These are phyloP conservation scores for Chlorella sorokiniana DNA, from an alignment of 139 green algal species.

Conservation along the genomic window DNA sequence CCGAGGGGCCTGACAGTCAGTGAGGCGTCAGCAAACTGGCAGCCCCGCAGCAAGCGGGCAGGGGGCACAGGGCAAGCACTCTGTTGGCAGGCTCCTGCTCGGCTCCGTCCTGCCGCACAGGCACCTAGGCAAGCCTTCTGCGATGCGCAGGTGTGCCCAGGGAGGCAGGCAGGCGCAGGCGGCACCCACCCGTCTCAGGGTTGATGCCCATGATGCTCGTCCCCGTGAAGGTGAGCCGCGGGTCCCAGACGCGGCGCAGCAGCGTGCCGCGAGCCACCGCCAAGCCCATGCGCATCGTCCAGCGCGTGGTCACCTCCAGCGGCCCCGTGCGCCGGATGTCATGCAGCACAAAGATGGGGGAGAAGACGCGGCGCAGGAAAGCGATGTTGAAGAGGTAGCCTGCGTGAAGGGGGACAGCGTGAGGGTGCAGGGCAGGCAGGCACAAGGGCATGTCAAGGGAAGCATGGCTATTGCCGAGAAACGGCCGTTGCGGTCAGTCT, in stretches of 20 bases:
- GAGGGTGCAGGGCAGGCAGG: not conserved
- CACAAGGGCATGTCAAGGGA: not conserved
- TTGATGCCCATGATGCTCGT: constrained; percentile 74
- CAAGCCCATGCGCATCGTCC: constrained; percentile 57
- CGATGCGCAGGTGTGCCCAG: too few relatives aligned
- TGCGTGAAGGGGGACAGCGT: not conserved
- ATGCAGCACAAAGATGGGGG: constrained; percentile 71
- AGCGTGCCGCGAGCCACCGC: not conserved
- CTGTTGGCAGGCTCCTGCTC: too few relatives aligned
- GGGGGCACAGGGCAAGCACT: too few relatives aligned
- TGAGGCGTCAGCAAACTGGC: too few relatives aligned
- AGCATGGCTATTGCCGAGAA: too few relatives aligned
- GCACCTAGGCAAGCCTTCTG: not conserved
- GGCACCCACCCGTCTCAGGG: constrained; percentile 49
- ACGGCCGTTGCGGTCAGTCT: not conserved
- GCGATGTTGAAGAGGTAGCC: constrained; percentile 87
- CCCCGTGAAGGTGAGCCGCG: constrained; percentile 67
- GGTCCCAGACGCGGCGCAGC: constrained; percentile 45
- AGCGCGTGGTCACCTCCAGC: constrained; percentile 69
- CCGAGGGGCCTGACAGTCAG: too few relatives aligned
- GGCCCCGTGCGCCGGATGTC: constrained; percentile 62
- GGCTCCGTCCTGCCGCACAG: not conserved
- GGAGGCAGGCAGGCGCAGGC: too few relatives aligned
- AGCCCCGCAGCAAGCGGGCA: too few relatives aligned
- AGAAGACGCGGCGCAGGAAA: constrained; percentile 74